Base-by-base conservation (phyloP, 2,329 filamentous ascomycete species). In the Aspergillus cejpii region DNA sequence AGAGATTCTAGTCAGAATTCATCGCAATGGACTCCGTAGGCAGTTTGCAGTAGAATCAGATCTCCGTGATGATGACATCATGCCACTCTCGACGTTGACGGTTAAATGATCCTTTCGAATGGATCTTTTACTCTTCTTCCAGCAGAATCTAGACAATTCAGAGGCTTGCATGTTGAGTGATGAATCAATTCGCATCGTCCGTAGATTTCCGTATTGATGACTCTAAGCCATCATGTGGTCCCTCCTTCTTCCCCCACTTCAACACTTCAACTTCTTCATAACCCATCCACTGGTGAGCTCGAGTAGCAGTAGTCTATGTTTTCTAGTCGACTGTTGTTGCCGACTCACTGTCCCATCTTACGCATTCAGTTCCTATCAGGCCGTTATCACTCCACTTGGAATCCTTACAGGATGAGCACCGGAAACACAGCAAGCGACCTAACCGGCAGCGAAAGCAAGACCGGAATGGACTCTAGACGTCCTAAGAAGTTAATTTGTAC, bases 401-500 rank as follows among this genome's bases (percentile, higher is more conserved):
- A 19, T 19, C 11, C 17, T 34, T 15, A 8, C 31, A 34, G 15
- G 1, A 34, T 34, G 31, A 34, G 31, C 11, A 11, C 31, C 14
- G 31, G 31, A 11, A 24, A 33, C 21, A 43, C 37, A 31, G 29
- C 41, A 27, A 14, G 31, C 14, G 36, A 17, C 23, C 8, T 8
- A 8, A 4, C 4, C 23, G 23, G 5, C 23, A 8, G 23, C 8
- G 23, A 24, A 4, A 24, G 23, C 23, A 4, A 24, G 20, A 15
- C 15, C 20, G 34, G 51, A 54, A 55, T 44, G 44, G 41, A 52
- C 8, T 46, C 44, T 10, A 48, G 57, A 37, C 64, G 64, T 31
- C 67, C 67, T 20, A 69, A 68, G 56, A 67, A 67, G 48, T 55
- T 70, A 20, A 69, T 70, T 44, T 70, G 67, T 69, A 63, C 20